Evolutionary conservation across 345 rosid species (phyloP), one percentile per base, ranked within the genome.

Genomic region (Arabis alpina): DNA sequence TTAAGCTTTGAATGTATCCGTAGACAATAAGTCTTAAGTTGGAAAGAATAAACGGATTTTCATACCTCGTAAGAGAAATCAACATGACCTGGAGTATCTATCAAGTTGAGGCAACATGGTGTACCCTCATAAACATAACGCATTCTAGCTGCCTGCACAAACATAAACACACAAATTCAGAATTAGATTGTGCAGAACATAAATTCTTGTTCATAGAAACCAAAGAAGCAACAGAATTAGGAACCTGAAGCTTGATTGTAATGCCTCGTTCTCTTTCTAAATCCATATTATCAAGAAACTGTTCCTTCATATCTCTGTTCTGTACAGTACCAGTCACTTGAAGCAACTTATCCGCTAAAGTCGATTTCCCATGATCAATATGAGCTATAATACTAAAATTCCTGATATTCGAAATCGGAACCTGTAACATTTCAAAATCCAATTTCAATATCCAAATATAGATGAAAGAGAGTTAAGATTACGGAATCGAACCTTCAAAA

Each of bases 251-350:
- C 75, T 94, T 94, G 79, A 94, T 94, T 0, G 97, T 94, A 61
- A 94, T 94, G 88, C 99, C 99, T 54, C 99, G 81, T 76, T 94
- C 97, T 69, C 99, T 84, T 84, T 91, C 99, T 82, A 94, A 89
- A 74, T 94, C 99, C 97, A 94, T 94, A 64, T 85, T 94, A 80
- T 94, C 99, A 43, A 94, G 92, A 74, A 91, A 94, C 85, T 94
- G 99, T 2, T 88, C 96, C 85, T 94, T 89, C 99, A 94, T 89
- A 19, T 94, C 99, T 48, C 99, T 84, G 54, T 77, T 84, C 81
- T 91, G 90, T 3, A 94, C 97, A 34, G 99, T 94, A 44, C 99
- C 99, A 42, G 99, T 94, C 56, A 82, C 75, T 63, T 94, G 95
- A 70, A 94, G 97, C 82, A 94, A 74, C 77, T 94, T 94, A 81